Evolutionary conservation across 2,329 filamentous ascomycete species (phyloP), one percentile per base, ranked within the genome.

Genomic region (Grosmannia clavigera): DNA sequence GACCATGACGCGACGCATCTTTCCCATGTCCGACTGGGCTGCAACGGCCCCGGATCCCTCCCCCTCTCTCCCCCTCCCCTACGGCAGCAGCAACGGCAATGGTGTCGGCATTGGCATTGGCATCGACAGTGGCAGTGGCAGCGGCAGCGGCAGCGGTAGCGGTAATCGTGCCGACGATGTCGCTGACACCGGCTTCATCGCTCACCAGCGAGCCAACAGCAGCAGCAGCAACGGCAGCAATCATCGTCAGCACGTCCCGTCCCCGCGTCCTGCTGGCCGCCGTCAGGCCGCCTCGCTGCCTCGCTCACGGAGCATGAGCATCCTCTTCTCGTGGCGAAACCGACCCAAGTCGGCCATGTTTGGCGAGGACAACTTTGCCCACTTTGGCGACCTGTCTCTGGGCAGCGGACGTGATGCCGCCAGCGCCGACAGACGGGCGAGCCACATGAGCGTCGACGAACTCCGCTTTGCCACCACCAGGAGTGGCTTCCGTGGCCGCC

Each of bases 261-360:
- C 16, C 16, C 43, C 19, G 19, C 19, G 3, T 43, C 43, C 43
- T 1, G 43, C 19, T n/a, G 43, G 7, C 40, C 50, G 5, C 22
- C 19, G 35, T 27, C n/a, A 9, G 4, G n/a, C 22, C 6, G n/a
- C 57, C n/a, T 9, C 33, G 7, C 27, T 25, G n/a, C 72, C 70
- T 62, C 75, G 75, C 27, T 70, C 73, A 48, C 74, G 78, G 58
- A 80, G 77, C 69, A 70, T 78, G 66, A 82, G 78, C 68, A 70
- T 78, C 55, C 79, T 78, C 7, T 66, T 80, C 16, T 72, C 76
- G 7, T 80, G 78, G 76, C 75, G 75, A 7, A 66, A 67, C 54
- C 76, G 74, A 51, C 75, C 76, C 33, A 80, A 77, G 67, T 75
- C 76, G 1, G 67, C 73, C 27, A 62, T 74, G 10, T 70, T 76